phyloP scores from a whole-genome alignment of 768 basidiomycete species.

The Chalciporus chontae region DNA sequence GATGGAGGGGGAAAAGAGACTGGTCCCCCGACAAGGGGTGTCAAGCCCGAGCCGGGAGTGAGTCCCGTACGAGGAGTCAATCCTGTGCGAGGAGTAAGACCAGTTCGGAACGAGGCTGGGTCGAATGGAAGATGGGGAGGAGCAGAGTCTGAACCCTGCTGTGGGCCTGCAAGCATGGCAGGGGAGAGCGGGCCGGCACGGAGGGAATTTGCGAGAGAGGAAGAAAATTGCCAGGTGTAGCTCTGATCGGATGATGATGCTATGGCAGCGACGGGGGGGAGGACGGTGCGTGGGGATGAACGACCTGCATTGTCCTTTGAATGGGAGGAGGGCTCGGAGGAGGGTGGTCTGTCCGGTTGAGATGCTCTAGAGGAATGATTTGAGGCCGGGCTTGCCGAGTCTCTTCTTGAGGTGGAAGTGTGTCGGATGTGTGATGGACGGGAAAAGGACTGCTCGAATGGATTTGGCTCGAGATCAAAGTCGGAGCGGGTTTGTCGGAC shows the following conservation, averaged over 20 bases:
- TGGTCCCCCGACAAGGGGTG: constrained; percentile 73
- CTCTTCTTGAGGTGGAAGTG: constrained; percentile 32
- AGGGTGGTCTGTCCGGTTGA: constrained; percentile 30
- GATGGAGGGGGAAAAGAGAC: constrained; percentile 78
- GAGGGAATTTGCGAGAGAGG: constrained; percentile 69
- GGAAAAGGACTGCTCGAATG: constrained; percentile 93
- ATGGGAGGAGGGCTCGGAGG: constrained; percentile 31
- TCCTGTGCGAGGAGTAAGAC: constrained; percentile 83
- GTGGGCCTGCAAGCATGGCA: constrained; percentile 92
- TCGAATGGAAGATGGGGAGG: constrained; percentile 53
- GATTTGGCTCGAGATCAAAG: constrained; percentile 82
- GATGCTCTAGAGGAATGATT: constrained; percentile 38
- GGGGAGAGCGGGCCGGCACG: constrained; percentile 93
- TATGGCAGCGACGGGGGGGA: constrained; percentile 79
- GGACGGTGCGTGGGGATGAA: constrained; percentile 59
- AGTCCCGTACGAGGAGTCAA: constrained; percentile 84
- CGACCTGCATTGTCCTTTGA: constrained; percentile 31
- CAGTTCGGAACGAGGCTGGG: constrained; percentile 71
- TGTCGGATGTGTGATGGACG: constrained; percentile 52
- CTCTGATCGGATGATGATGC: constrained; percentile 51
- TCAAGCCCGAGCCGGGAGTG: constrained; percentile 72
- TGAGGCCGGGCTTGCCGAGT: constrained; percentile 31
- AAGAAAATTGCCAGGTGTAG: constrained; percentile 60
- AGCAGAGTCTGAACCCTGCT: constrained; percentile 41
- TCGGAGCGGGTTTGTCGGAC: constrained; percentile 54